These are phyloP conservation scores for Phytophthora pluvialis DNA, from an alignment of 352 stramenopile genomes.

Conservation along the genomic window DNA sequence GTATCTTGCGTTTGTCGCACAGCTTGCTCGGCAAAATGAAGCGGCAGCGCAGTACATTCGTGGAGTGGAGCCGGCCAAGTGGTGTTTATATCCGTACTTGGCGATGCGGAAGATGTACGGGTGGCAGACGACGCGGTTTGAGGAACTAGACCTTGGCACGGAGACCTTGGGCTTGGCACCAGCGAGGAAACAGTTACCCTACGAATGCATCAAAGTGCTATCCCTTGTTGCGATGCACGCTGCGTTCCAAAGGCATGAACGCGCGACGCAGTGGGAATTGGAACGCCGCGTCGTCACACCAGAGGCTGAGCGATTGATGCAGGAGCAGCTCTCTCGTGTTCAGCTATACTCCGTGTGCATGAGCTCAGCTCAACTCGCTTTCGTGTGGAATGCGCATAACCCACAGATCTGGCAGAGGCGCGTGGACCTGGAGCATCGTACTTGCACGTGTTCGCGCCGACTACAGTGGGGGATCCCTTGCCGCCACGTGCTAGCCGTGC, in stretches of 20 bases:
- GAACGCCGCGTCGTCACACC: constrained; percentile 52
- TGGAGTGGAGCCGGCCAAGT: constrained; percentile 39
- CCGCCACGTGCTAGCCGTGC: constrained; percentile 46
- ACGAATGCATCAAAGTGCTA: constrained; percentile 50
- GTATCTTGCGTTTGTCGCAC: constrained; percentile 34
- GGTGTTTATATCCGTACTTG: constrained; percentile 58
- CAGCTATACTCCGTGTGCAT: constrained; percentile 51
- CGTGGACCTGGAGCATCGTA: constrained; percentile 54
- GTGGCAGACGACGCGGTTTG: constrained; percentile 52
- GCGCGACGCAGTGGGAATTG: constrained; percentile 45
- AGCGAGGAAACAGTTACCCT: constrained; percentile 35
- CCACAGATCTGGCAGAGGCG: constrained; percentile 50
- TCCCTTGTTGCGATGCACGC: constrained; percentile 44
- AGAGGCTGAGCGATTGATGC: constrained; percentile 52
- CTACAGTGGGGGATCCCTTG: constrained; percentile 54
- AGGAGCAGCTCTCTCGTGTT: constrained; percentile 46
- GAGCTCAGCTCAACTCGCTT: constrained; percentile 50
- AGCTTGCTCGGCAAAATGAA: constrained; percentile 42
- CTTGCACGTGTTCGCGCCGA: constrained; percentile 51
- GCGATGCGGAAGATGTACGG: constrained; percentile 51
- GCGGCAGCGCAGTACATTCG: constrained; percentile 46
- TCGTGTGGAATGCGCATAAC: constrained; percentile 53
- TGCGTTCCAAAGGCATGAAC: constrained; percentile 46
- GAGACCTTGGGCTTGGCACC: constrained; percentile 18
- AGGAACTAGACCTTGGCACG: constrained; percentile 34